Percentiles rank a stretch among this genome's conserved stretches.
These are phyloP conservation scores for Avena sativa DNA, from an alignment of 176 grass and related monocot genomes.

Conservation along the genomic window DNA sequence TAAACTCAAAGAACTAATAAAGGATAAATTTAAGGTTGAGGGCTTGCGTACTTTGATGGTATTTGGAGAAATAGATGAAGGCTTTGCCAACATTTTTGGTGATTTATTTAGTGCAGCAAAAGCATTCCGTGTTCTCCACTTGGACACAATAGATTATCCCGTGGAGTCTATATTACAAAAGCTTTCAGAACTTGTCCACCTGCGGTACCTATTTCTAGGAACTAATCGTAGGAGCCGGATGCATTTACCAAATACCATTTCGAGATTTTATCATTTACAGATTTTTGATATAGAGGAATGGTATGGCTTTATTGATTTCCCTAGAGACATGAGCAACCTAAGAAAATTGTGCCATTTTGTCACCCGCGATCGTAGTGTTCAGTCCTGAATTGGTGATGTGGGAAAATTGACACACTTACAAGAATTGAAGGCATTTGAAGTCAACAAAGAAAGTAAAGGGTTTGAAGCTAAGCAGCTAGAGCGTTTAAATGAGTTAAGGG, in stretches of 20 bases:
- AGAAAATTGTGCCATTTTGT: too few relatives aligned
- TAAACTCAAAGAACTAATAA: too few relatives aligned
- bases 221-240: too few relatives aligned
- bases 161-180: background rate
- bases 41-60: background rate
- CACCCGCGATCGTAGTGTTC: too few relatives aligned
- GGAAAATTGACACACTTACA: background rate
- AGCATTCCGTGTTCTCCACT: background rate
- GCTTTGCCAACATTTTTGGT: background rate
- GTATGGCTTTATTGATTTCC: too few relatives aligned
- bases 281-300: background rate
- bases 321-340: too few relatives aligned
- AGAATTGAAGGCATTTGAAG: slow-evolving; percentile 17
- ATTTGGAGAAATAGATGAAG: background rate
- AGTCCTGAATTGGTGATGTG: background rate
- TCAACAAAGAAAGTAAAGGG: background rate
- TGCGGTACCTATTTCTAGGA: background rate
- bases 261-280: slow-evolving; percentile 19
- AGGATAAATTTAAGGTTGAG: background rate
- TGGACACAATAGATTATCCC: too few relatives aligned
- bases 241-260: background rate
- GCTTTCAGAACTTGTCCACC: background rate
- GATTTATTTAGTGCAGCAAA: background rate
- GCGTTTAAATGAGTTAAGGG: slow-evolving; percentile 18
- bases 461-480: slow-evolving; percentile 10